Base-by-base conservation (phyloP, 371 early-diverging fungal genomes). In the Umbelopsis sp. region DNA sequence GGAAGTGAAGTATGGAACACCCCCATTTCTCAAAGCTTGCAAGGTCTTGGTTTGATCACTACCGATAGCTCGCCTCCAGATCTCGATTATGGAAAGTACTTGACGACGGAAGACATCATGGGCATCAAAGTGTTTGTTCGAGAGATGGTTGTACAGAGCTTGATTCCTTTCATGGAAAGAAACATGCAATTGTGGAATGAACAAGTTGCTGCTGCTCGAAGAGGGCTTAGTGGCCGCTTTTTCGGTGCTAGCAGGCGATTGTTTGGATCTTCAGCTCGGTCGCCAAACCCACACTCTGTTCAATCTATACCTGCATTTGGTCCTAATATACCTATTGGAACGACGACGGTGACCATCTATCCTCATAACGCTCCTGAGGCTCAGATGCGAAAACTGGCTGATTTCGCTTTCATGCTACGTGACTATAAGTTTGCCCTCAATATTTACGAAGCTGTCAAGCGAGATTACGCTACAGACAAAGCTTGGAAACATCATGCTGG, bases 361-460 rank as follows among this genome's bases (percentile, higher is more conserved):
- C 87, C 90, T 3, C 84, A 91, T 77, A 84, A 84, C 44, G 88
- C 96, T 5, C 93, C 95, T 1, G 99, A 98, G 73, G 90, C 94
- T 2, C 91, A 93, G 69, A 87, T 97, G 88, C 89, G 98, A 11
- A 91, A 92, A 70, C 79, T 97, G 50, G 99, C 95, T 7, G 98
- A 97, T 78, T 97, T 89, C 80, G 92, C 96, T 4, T 97, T 98
- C 72, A 97, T 97, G 97, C 81, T 98, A 8, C 82, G 93, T 20
- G 97, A 97, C 74, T 97, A 92, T 78, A 87, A 89, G 67, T 92
- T 96, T 75, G 97, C 99, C 1, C 87, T 87, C 52, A 84, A 90
- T 0, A 91, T 93, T 4, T 98, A 97, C 69, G 96, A 97, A 68
- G 89, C 89, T 0, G 94, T 94, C 1, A 91, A 93, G 63, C 91